These are phyloP conservation scores for Magnusiomyces suaveolens DNA, from an alignment of 1,139 yeast species.

Conservation along the genomic window DNA sequence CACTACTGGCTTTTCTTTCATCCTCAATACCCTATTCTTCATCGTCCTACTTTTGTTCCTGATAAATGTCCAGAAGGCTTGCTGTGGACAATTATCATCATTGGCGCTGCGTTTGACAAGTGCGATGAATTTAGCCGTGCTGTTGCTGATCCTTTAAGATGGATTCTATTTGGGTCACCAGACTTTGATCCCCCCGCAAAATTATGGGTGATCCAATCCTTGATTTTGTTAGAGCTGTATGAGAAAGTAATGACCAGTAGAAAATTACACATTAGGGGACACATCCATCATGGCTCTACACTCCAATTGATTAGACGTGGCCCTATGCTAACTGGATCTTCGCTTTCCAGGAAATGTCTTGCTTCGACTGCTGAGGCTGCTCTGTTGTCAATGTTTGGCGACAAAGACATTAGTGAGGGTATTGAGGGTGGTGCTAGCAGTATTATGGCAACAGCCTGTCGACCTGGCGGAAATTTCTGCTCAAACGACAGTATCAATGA, in stretches of 20 bases:
- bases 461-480: background rate
- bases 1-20: slow-evolving; percentile 52
- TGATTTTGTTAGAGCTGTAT: slow-evolving; percentile 52
- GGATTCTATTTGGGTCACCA: slow-evolving; percentile 47
- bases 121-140: slow-evolving; percentile 35
- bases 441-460: background rate
- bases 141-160: slow-evolving; percentile 55
- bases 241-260: slow-evolving; percentile 55
- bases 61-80: slow-evolving; percentile 44
- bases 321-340: slow-evolving; percentile 41
- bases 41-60: slow-evolving; percentile 54
- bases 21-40: slow-evolving; percentile 52
- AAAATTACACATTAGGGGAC: slow-evolving; percentile 59
- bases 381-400: background rate
- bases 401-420: background rate
- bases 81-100: slow-evolving; percentile 46
- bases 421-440: slow-evolving; percentile 8
- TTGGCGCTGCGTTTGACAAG: slow-evolving; percentile 41
- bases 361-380: background rate
- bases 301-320: slow-evolving; percentile 63
- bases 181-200: slow-evolving; percentile 50
- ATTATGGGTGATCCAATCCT: slow-evolving; percentile 58
- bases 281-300: slow-evolving; percentile 67
- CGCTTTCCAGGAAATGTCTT: slow-evolving; percentile 5
- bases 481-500: background rate